A percentile compares a stretch with the other conserved stretches of the same genome.
phyloP scores from a whole-genome alignment of 129 eudicot species.

The Flaveria sonorensis region DNA sequence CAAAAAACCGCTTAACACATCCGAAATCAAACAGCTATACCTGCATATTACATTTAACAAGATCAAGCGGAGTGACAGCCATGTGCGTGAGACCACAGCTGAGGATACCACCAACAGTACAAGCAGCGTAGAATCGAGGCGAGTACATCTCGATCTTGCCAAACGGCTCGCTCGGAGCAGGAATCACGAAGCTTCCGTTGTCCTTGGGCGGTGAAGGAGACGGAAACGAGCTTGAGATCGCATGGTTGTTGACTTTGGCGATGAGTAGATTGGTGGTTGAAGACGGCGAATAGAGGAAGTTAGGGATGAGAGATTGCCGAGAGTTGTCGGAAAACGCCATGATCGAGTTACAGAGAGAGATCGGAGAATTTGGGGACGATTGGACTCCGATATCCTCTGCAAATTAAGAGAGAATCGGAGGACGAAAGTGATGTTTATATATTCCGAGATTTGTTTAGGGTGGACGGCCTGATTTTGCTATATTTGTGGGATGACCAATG shows the following conservation, averaged over 20 bases:
- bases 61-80: conserved; percentile 93
- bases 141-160: conserved; percentile 87
- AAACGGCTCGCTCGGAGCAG: conserved; percentile 65
- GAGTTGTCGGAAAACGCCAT: conserved; percentile 47
- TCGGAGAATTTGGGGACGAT: conserved; percentile 24
- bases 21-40: conserved; percentile 27
- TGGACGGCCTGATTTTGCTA: conserved; percentile 4
- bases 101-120: conserved; percentile 83
- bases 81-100: conserved; percentile 92
- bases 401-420: not conserved
- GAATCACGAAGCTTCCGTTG: conserved; percentile 39
- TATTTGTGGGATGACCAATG: conserved; percentile 29
- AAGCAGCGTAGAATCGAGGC: conserved; percentile 71
- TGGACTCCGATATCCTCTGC: conserved; percentile 25
- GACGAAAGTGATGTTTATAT: not conserved
- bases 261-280: conserved; percentile 36
- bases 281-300: conserved; percentile 53
- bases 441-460: conserved; percentile 4
- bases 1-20: not conserved
- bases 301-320: conserved; percentile 61
- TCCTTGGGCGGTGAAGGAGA: conserved; percentile 32
- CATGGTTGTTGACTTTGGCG: conserved; percentile 6
- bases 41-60: conserved; percentile 97
- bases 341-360: conserved; percentile 17
- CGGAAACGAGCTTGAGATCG: conserved; percentile 24